Percentiles rank a stretch among this genome's conserved stretches.
Evolutionary conservation across 1,284 basidiomycete species (phyloP).

Genomic region (Meira nashicola): DNA sequence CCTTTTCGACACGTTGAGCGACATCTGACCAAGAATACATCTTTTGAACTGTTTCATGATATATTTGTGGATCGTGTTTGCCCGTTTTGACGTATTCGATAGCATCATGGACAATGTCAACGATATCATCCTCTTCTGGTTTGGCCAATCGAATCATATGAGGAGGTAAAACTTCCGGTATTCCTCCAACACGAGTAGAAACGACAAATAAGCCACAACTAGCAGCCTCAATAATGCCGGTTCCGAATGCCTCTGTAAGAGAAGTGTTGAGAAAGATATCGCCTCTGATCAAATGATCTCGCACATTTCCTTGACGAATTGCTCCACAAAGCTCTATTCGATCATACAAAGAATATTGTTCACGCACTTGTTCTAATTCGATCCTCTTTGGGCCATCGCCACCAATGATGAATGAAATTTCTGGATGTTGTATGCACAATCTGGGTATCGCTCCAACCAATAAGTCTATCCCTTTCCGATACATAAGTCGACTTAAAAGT

Average conservation of each 20-base stretch:
- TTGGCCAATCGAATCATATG: constrained; percentile 91
- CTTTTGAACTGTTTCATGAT: constrained; percentile 69
- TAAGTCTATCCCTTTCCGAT: constrained; percentile 94
- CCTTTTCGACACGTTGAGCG: constrained; percentile 71
- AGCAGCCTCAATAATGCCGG: constrained; percentile 91
- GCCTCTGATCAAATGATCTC: constrained; percentile 72
- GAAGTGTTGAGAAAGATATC: constrained; percentile 93
- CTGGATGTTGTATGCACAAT: constrained; percentile 76
- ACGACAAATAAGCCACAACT: constrained; percentile 91
- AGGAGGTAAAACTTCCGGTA: constrained; percentile 87
- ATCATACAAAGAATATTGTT: constrained; percentile 81
- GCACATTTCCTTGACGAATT: constrained; percentile 74
- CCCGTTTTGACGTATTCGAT: constrained; percentile 67
- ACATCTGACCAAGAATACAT: constrained; percentile 90
- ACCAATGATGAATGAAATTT: constrained; percentile 79
- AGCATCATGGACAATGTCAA: constrained; percentile 74
- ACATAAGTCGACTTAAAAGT: constrained; percentile 87
- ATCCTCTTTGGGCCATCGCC: constrained; percentile 94
- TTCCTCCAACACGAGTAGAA: constrained; percentile 86
- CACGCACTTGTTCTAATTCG: constrained; percentile 91
- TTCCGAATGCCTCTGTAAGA: constrained; percentile 94
- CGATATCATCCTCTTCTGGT: constrained; percentile 80
- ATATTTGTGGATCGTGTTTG: constrained; percentile 69
- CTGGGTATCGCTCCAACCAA: constrained; percentile 84
- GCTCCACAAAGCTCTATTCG: constrained; percentile 81